Base-by-base conservation (phyloP, 164 flowering plant genomes). In the Dillenia turbinata region DNA sequence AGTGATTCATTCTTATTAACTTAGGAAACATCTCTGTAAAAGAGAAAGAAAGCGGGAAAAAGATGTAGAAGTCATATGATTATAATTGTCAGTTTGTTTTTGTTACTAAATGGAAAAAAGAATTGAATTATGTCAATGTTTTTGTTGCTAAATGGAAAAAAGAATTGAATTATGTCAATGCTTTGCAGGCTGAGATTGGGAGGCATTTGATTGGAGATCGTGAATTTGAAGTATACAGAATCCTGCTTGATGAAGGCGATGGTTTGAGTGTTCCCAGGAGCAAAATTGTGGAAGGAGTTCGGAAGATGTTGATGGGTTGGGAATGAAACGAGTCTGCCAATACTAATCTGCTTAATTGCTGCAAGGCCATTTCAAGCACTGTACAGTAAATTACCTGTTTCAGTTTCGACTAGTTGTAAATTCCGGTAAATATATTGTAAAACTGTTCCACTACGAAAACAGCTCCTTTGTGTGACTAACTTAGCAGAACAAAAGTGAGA, bases 271-370 rank as follows among this genome's bases (percentile, higher is more conserved):
- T 83, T 50, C 66, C 85, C 9, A 72, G 80, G 71, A 52, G 63
- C 56, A 75, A 68, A 70, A 71, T 87, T 7, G 82, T 81, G 73
- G 79, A 78, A 56, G 65, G 66, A 46, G 92, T 87, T 50, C 71
- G 85, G 89, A 83, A 80, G 66, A 75, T 67, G 75, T 64, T 87
- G 69, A 83, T 85, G 92, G 87, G 89, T 44, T 85, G 92, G 89
- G 78, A 83, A 58, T 78, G 62, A 78, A 33, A 24, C 10, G 62
- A 24, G 45, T 44, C 44, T 51, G 22, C 63, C 12, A 52, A n/a
- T 26, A n/a, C 49, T 2, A 6, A 9, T 64, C 49, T 52, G 45
- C 49, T 16, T 47, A 16, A 56, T 60, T 52, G 51, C 49, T 9
- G 1, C 24, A 15, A 53, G 24, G 52, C 54, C 62, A 10, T 10